These are phyloP conservation scores for Lichtheimia ornata DNA, from an alignment of 371 early-diverging fungal species.

Conservation along the genomic window DNA sequence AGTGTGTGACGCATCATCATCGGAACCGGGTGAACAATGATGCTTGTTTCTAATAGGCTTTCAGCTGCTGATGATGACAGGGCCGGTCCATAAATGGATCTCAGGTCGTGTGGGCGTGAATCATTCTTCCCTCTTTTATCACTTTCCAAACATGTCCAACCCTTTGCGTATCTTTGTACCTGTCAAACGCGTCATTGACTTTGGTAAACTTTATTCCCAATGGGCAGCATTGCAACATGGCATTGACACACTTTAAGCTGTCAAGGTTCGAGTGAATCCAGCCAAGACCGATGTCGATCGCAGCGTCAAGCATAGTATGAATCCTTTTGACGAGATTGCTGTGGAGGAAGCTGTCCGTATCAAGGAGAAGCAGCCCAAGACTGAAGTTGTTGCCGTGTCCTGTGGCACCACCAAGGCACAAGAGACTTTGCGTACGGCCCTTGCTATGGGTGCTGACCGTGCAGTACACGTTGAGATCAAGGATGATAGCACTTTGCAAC, in stretches of 20 bases:
- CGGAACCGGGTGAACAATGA: too few species aligned
- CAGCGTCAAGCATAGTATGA: slow-evolving; percentile 97
- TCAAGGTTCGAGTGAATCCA: slow-evolving; percentile 95
- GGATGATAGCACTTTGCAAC: slow-evolving; percentile 73
- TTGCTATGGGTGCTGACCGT: slow-evolving; percentile 98
- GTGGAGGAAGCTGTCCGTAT: slow-evolving; percentile 95
- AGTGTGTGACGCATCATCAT: too few species aligned
- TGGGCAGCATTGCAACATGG: background rate
- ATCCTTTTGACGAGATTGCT: slow-evolving; percentile 99
- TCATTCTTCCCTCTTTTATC: background rate
- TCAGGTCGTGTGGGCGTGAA: background rate
- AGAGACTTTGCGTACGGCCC: slow-evolving; percentile 94
- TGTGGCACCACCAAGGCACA: slow-evolving; percentile 90
- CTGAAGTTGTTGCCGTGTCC: slow-evolving; percentile 87
- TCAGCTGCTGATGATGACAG: too few species aligned
- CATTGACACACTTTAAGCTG: slow-evolving; percentile 49
- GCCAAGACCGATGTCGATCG: slow-evolving; percentile 92
- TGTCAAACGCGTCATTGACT: slow-evolving; percentile 97
- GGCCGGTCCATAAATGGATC: too few species aligned
- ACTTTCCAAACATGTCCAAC: slow-evolving; percentile 38
- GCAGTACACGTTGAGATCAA: slow-evolving; percentile 93
- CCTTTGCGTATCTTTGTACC: slow-evolving; percentile 84
- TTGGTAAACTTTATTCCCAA: slow-evolving; percentile 47
- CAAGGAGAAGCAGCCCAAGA: slow-evolving; percentile 79
- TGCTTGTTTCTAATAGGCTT: too few species aligned